phyloP scores from a whole-genome alignment of 306 rosid species.

The Casuarina cunninghamiana region DNA sequence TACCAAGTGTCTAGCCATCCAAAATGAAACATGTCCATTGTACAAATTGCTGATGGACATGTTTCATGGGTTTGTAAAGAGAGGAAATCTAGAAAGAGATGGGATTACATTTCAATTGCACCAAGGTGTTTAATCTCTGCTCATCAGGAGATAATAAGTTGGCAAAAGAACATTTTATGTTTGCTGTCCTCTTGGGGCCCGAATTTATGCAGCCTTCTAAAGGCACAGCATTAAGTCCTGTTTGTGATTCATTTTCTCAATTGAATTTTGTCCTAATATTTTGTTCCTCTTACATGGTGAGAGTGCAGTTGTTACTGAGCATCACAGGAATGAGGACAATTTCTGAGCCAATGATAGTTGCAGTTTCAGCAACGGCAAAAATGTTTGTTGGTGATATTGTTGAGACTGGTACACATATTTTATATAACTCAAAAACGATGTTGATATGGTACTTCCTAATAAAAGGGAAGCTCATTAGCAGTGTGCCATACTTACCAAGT shows the following conservation, averaged over 20 bases:
- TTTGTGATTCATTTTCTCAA: neutral
- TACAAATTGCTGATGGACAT: neutral
- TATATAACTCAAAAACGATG: neutral
- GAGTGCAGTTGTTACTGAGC: neutral
- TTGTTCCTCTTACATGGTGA: neutral
- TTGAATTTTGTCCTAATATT: slow-evolving; percentile 7
- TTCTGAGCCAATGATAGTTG: slow-evolving; percentile 4
- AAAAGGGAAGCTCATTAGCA: neutral
- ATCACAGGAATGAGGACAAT: neutral
- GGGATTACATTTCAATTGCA: neutral
- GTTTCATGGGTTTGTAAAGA: neutral
- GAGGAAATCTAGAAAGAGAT: neutral
- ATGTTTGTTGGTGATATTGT: slow-evolving; percentile 9
- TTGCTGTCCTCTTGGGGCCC: neutral
- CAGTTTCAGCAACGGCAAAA: slow-evolving; percentile 3
- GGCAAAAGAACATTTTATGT: neutral
- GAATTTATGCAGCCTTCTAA: neutral
- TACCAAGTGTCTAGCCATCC: neutral
- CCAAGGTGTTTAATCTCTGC: neutral
- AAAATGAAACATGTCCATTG: neutral
- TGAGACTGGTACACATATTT: slow-evolving; percentile 7
- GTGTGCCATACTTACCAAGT: neutral
- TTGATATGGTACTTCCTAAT: neutral
- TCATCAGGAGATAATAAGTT: neutral
- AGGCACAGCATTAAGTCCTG: neutral